Evolutionary conservation across 352 stramenopile species (phyloP).

Genomic region (Phytophthora nicotianae): DNA sequence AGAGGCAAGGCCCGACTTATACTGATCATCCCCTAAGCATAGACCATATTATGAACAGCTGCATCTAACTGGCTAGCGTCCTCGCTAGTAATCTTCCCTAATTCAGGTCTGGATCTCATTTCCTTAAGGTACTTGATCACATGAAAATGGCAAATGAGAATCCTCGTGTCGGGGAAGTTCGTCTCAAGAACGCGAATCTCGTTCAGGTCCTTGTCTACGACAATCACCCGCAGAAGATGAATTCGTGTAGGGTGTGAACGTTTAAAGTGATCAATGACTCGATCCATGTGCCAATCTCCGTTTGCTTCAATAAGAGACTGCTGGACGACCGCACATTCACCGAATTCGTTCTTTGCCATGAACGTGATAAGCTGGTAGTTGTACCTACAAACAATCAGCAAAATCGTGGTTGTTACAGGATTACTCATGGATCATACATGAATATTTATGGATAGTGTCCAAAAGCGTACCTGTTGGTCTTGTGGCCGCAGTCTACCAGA

Average conservation of each 20-base stretch:
- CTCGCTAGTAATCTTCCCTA: slow-evolving; percentile 19
- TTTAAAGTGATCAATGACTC: background rate
- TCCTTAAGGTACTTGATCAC: slow-evolving; percentile 25
- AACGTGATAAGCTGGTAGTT: slow-evolving; percentile 29
- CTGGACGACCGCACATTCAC: slow-evolving; percentile 7
- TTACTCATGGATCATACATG: background rate
- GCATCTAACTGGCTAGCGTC: slow-evolving; percentile 19
- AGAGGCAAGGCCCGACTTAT: background rate
- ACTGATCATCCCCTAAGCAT: slow-evolving; percentile 1
- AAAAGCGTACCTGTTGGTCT: slow-evolving; percentile 11
- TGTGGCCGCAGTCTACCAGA: slow-evolving; percentile 20
- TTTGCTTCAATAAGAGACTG: slow-evolving; percentile 4
- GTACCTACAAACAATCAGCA: slow-evolving; percentile 18
- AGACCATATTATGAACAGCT: slow-evolving; percentile 30
- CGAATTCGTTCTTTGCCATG: slow-evolving; percentile 26
- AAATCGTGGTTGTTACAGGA: too few relatives aligned
- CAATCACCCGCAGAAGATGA: background rate
- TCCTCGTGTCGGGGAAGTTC: slow-evolving; percentile 11
- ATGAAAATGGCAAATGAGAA: slow-evolving; percentile 31
- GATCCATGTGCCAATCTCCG: slow-evolving; percentile 1
- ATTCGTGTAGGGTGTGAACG: background rate
- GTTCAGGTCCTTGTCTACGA: slow-evolving; percentile 2
- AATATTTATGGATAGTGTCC: too few relatives aligned
- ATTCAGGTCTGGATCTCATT: slow-evolving; percentile 6
- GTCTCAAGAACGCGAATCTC: slow-evolving; percentile 3